phyloP scores from a whole-genome alignment of 169 alveolate species.

The Plasmodium coatneyi region DNA sequence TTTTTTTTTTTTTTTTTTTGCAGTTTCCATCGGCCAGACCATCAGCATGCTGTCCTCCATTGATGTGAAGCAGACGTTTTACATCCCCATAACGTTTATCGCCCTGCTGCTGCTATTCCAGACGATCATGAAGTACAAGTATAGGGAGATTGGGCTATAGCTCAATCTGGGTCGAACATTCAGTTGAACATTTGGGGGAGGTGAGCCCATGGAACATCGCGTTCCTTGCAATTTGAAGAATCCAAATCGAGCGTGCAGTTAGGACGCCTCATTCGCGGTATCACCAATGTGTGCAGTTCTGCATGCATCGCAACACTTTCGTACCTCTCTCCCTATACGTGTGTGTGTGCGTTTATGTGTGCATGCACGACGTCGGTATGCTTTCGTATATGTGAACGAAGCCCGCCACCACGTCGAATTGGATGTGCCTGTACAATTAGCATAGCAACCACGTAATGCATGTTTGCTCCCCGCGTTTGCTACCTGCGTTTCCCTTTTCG shows the following conservation, averaged over 20 bases:
- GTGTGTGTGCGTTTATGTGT: background rate
- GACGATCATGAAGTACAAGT: conserved; percentile 23
- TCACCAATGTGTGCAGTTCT: background rate
- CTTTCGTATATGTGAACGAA: background rate
- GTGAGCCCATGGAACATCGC: background rate
- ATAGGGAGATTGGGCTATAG: conserved; percentile 12
- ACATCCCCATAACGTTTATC: conserved; percentile 58
- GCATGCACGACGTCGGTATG: background rate
- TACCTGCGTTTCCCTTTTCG: background rate
- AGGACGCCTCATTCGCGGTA: background rate
- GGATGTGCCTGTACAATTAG: background rate
- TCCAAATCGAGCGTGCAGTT: background rate
- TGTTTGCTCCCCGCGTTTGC: background rate
- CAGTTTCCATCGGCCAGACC: conserved; percentile 69
- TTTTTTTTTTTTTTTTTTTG: background rate
- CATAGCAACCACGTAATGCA: background rate
- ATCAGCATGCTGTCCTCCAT: conserved; percentile 41
- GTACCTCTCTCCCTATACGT: background rate
- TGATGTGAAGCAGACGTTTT: conserved; percentile 49
- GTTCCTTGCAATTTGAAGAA: background rate
- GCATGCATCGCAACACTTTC: background rate
- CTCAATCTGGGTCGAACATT: background rate
- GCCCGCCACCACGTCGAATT: background rate
- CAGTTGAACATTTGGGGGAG: background rate
- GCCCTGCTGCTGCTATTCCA: conserved; percentile 45